phyloP scores from a whole-genome alignment of 805 yeast genomes.

The Wickerhamiella brachini region DNA sequence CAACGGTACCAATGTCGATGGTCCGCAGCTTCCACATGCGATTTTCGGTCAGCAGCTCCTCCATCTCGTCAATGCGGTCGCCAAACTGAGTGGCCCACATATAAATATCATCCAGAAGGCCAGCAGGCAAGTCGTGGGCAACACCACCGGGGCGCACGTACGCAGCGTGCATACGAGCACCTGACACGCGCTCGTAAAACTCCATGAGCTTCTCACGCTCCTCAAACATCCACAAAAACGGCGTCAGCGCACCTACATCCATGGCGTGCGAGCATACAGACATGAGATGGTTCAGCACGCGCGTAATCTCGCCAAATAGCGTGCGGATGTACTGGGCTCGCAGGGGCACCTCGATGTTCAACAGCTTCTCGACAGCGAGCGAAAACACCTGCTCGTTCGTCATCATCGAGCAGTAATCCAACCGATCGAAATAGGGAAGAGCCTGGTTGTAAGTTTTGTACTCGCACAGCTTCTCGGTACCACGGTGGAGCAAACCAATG shows the following conservation, averaged over 20 bases:
- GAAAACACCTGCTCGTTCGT: conserved; percentile 79
- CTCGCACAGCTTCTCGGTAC: conserved; percentile 80
- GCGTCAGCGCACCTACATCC: conserved; percentile 92
- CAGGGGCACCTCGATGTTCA: conserved; percentile 72
- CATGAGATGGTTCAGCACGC: conserved; percentile 75
- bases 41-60: conserved; percentile 78
- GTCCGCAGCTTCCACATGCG: conserved; percentile 89
- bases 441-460: conserved; percentile 80
- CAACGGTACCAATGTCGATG: conserved; percentile 59
- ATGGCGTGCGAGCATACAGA: conserved; percentile 76
- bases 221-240: conserved; percentile 88
- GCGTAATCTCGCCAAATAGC: conserved; percentile 73
- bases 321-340: conserved; percentile 79
- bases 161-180: conserved; percentile 81
- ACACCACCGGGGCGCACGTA: conserved; percentile 90
- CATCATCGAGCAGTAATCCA: conserved; percentile 79
- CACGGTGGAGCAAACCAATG: conserved; percentile 76
- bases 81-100: conserved; percentile 97
- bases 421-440: conserved; percentile 74
- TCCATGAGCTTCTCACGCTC: conserved; percentile 90
- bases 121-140: conserved; percentile 74
- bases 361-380: conserved; percentile 69
- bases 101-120: conserved; percentile 76
- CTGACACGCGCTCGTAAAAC: conserved; percentile 79
- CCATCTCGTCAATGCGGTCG: conserved; percentile 81